These are phyloP conservation scores for Oidiodendron maius DNA, from an alignment of 495 filamentous ascomycete genomes.

Conservation along the genomic window DNA sequence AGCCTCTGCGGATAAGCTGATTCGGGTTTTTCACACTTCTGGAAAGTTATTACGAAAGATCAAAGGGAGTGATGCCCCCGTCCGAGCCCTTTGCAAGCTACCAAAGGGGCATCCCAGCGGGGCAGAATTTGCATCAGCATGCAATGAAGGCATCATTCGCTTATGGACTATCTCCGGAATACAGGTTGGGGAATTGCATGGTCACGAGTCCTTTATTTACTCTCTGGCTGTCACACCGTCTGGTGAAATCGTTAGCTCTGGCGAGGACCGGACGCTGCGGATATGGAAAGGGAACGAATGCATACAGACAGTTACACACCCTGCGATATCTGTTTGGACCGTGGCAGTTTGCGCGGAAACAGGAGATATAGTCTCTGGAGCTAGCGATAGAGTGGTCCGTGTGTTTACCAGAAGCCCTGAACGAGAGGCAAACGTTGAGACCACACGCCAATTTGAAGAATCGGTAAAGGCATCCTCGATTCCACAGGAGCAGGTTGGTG, in stretches of 20 bases:
- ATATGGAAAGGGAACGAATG: slow-evolving; percentile 81
- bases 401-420: slow-evolving; percentile 72
- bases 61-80: slow-evolving; percentile 67
- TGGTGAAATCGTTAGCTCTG: slow-evolving; percentile 84
- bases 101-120: slow-evolving; percentile 71
- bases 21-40: slow-evolving; percentile 69
- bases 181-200: slow-evolving; percentile 66
- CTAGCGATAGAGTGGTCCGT: slow-evolving; percentile 82
- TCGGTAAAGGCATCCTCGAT: slow-evolving; percentile 78
- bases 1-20: slow-evolving; percentile 83
- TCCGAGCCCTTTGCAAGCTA: slow-evolving; percentile 79
- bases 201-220: slow-evolving; percentile 96
- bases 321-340: slow-evolving; percentile 93
- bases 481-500: slow-evolving; percentile 72
- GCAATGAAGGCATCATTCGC: slow-evolving; percentile 81
- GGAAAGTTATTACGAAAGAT: slow-evolving; percentile 63
- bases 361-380: slow-evolving; percentile 88
- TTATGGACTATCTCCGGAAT: slow-evolving; percentile 75
- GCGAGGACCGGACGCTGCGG: slow-evolving; percentile 86
- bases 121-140: slow-evolving; percentile 81
- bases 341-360: slow-evolving; percentile 74
- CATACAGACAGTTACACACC: slow-evolving; percentile 94
- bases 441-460: slow-evolving; percentile 64
- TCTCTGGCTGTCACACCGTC: slow-evolving; percentile 69
- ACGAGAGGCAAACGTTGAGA: slow-evolving; percentile 58